Evolutionary conservation across 177 flowering plant species (phyloP), one percentile per base, ranked within the genome.

Genomic region (Vitis hybrid): DNA sequence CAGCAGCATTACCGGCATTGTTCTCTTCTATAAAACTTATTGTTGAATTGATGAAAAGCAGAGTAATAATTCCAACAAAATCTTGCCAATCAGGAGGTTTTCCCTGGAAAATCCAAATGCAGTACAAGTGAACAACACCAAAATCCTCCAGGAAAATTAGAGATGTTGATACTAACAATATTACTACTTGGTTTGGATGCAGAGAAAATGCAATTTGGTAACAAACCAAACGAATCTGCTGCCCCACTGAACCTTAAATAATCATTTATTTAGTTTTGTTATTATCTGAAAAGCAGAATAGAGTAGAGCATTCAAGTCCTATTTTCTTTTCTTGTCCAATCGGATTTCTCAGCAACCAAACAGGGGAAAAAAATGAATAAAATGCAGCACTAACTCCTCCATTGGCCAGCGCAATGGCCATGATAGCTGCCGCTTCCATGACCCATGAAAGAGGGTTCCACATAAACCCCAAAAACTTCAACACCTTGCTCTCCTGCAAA

Each of bases 381-480:
- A 6, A 52, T 15, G 20, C n/a, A 62, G 66, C 14, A 55, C 80
- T 72, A 10, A 85, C 89, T 64, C 86, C 86, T 79, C 89, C 89
- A 75, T 85, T 83, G 45, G 89, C 89, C 15, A 85, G 82, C 1
- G 85, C 86, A 56, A 85, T 85, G 10, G 87, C 87, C 89, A 86
- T 84, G 45, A 85, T 78, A 50, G 88, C 88, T 20, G 88, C 88
- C 72, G 83, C 84, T 81, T 85, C 88, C 88, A 85, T 85, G 67
- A 85, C 88, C 88, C 88, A 85, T n/a, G 88, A 85, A 13, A 85
- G 80, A 76, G 88, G 86, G 65, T 83, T 85, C 86, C 87, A 82
- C 87, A 84, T 86, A 58, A 86, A 86, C 50, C 87, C 84, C 60
- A 86, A 75, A 66, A 86, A 84, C 73, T 82, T 84, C 76, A 84